Evolutionary conservation across 805 yeast species (phyloP), one percentile per base, ranked within the genome.

Genomic region (Brettanomyces bruxellensis): DNA sequence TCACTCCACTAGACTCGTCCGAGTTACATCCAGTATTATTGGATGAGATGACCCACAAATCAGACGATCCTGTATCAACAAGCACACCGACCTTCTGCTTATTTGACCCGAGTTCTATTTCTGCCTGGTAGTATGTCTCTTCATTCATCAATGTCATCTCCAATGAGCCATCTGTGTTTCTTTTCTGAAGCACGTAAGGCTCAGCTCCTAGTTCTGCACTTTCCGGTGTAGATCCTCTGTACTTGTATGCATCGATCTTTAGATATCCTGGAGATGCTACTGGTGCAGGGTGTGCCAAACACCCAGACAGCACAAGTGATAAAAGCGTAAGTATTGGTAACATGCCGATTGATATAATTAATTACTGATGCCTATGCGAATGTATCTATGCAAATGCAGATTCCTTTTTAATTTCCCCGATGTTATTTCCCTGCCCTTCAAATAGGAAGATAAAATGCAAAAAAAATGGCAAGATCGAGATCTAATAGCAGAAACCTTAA

Each of bases 31-130:
- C 72, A 2, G 81, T 73, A 54, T 78, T 79, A 38, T 64, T 55
- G 2, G 72, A 58, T 25, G 71, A 67, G 49, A 75, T 69, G 23
- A 83, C 76, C 86, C 87, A 83, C 23, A 85, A 63, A 59, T 84
- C 91, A 0, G 86, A 73, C 0, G 89, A 82, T 3, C 91, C 93
- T 1, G 90, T 84, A 56, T 84, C 93, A n/a, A 84, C 58, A 36
- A 81, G 59, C 8, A 83, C 78, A 8, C 67, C 68, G 5, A 83
- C 67, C n/a, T 66, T 60, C 54, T 82, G 83, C 1, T 68, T 56
- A 1, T 81, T 73, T 0, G 86, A 75, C 4, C 93, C 91, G 22
- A 84, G 58, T 24, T 60, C 54, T 32, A 77, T 49, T 4, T 63
- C 64, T 3, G 72, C 75, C 18, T 74, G 62, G 52, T 75, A 78